Evolutionary conservation across 169 alveolate species (phyloP), one percentile per base, ranked within the genome.

Genomic region (Eimeria zaria): DNA sequence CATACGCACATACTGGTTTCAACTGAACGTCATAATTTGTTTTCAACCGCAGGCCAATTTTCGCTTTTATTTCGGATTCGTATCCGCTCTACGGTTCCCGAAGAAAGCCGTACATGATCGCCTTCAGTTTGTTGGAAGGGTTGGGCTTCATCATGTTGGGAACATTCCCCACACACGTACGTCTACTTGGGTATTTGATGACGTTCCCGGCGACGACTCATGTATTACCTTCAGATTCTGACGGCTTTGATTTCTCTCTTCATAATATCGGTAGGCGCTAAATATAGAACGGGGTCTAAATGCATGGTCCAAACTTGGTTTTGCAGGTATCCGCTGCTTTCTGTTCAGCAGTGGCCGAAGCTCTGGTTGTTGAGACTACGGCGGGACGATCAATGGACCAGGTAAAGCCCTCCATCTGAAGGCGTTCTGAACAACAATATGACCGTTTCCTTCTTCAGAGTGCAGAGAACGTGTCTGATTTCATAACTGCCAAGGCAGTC

Each of bases 281-380:
- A 48, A 20, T 27, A 11, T 4, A 30, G 9, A 18, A 27, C 60
- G 11, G 24, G 69, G n/a, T 39, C 44, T 44, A 30, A 48, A 11
- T 27, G 67, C 76, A 58, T 18, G 6, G 73, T 22, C 2, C 73
- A 81, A 73, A 55, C 33, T 39, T 11, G 55, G 46, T 6, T 41
- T 48, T 90, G n/a, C 96, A 96, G 97, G 39, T 96, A 18, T 78
- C 96, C 39, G 98, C 98, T 55, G 96, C 98, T n/a, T 97, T 98
- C 96, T 98, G 99, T 94, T 97, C 98, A 27, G 98, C 99, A 11
- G 98, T 98, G 62, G 99, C 99, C 7, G 99, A 98, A 89, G 99
- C 99, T 3, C 95, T 98, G 71, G 98, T 98, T 30, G 98, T 97
- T 7, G 98, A 97, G 67, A 96, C 95, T 60, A 96, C 97, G 18